Conservation (phyloP, 441 rosid species). For the Arabidopsis hybrid region DNA sequence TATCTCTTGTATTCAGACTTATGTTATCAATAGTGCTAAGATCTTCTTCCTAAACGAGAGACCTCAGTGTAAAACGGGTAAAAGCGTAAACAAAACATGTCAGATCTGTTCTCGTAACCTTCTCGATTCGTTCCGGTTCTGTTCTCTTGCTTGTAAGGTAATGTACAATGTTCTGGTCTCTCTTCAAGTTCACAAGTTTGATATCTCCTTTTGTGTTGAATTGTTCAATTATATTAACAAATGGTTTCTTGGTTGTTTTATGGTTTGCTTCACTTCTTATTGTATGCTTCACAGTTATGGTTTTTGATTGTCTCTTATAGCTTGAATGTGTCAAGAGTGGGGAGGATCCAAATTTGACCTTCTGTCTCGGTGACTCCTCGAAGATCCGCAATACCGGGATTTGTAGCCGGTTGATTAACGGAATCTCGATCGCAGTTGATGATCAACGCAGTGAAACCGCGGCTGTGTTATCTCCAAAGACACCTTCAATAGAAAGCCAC, state of each 20-base stretch:
- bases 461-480: slow-evolving; percentile 7
- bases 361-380: slow-evolving; percentile 18
- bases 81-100: slow-evolving; percentile 62
- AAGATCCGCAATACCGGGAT: slow-evolving; percentile 12
- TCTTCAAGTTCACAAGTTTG: background rate
- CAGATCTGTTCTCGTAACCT: slow-evolving; percentile 75
- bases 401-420: background rate
- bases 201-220: background rate
- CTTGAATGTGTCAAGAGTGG: slow-evolving; percentile 27
- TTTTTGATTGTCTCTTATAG: slow-evolving; percentile 18
- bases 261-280: background rate
- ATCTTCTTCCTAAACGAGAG: slow-evolving; percentile 78
- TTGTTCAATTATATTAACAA: background rate
- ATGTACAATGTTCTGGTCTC: background rate
- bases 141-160: slow-evolving; percentile 89
- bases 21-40: slow-evolving; percentile 79
- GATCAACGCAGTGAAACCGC: background rate
- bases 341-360: slow-evolving; percentile 18
- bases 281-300: background rate
- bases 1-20: slow-evolving; percentile 74
- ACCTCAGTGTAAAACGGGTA: slow-evolving; percentile 67
- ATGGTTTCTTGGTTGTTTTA: background rate
- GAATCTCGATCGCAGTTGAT: background rate
- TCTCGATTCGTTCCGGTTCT: slow-evolving; percentile 68
- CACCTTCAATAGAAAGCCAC: slow-evolving; percentile 11